phyloP scores from a whole-genome alignment of 208 protist genomes.

The Leishmania tropica region DNA sequence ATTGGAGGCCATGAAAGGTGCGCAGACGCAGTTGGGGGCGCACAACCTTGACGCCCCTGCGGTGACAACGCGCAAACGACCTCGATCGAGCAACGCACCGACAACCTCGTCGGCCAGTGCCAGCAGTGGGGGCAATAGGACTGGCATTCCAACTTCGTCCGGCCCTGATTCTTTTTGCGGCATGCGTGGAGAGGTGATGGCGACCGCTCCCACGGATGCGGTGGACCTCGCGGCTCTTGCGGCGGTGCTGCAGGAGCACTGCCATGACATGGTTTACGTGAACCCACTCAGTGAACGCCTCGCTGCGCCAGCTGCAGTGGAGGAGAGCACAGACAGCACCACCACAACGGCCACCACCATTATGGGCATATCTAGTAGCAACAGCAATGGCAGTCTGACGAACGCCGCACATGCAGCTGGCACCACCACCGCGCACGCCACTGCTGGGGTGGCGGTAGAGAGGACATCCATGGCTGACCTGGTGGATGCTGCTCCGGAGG shows the following conservation, averaged over 20 bases:
- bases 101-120: neutral
- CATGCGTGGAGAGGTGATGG: neutral
- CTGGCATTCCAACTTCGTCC: neutral
- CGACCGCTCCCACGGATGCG: neutral
- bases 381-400: conserved; percentile 11
- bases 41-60: neutral
- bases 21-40: neutral
- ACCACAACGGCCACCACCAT: neutral
- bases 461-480: neutral
- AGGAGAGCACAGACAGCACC: conserved; percentile 10
- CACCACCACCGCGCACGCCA: neutral
- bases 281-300: conserved; percentile 20
- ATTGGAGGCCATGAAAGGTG: neutral
- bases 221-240: conserved; percentile 37
- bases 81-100: neutral
- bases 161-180: neutral
- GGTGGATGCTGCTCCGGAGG: neutral
- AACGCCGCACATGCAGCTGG: neutral
- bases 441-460: neutral
- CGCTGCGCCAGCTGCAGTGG: neutral
- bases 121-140: neutral
- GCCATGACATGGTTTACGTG: conserved; percentile 23
- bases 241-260: conserved; percentile 42
- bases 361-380: conserved; percentile 15
- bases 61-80: neutral